Evolutionary conservation across 352 stramenopile genomes (phyloP).

Genomic region (Globisporangium radiosum): DNA sequence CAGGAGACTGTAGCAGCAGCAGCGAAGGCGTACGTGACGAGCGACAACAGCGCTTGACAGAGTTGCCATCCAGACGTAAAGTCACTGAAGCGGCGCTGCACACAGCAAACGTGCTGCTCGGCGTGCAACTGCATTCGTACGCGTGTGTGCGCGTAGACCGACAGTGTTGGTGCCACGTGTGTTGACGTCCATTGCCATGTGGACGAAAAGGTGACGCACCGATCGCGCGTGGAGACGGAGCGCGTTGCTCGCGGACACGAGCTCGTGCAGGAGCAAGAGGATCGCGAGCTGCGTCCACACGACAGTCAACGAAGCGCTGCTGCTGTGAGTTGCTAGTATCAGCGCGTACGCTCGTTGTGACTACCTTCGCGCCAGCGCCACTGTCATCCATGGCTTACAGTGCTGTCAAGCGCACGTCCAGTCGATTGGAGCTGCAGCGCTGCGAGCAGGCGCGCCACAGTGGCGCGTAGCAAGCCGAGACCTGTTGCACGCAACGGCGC

Average conservation of each 20-base stretch:
- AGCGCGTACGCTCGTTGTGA: no score
- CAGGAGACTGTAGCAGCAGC: not conserved
- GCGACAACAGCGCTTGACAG: conserved; percentile 19
- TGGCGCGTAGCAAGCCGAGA: not conserved
- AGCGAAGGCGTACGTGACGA: conserved; percentile 11
- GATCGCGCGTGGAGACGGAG: conserved; percentile 20
- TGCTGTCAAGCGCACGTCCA: not conserved
- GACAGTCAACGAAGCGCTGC: no score
- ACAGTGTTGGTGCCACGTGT: no score
- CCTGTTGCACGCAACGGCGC: not conserved
- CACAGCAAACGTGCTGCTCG: conserved; percentile 6
- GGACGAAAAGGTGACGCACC: conserved; percentile 7
- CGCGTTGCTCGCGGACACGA: conserved; percentile 19
- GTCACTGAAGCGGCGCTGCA: conserved; percentile 24
- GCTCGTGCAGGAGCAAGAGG: conserved; percentile 12
- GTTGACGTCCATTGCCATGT: no score
- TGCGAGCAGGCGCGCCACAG: not conserved
- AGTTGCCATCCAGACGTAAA: conserved; percentile 46
- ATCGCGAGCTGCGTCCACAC: not conserved
- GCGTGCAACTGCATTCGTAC: conserved; percentile 4
- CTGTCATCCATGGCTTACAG: not conserved
- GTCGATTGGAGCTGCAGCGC: not conserved
- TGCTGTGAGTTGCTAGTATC: no score
- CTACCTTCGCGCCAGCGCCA: no score
- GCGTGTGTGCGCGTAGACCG: no score